phyloP scores from a whole-genome alignment of 257 asterid species.

The Cruciata laevipes region DNA sequence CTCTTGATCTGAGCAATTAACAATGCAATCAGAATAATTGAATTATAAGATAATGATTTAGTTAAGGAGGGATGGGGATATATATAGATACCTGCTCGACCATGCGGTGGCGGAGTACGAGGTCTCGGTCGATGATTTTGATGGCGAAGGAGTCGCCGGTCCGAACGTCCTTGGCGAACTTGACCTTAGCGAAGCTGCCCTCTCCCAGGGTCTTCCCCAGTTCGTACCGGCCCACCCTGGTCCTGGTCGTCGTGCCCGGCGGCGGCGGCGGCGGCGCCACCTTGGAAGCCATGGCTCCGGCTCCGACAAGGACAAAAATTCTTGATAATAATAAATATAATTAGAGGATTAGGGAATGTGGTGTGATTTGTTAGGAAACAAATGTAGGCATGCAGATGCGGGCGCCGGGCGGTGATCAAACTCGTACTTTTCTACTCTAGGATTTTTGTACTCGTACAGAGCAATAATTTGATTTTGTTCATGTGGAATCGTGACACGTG shows the following conservation, averaged over 20 bases:
- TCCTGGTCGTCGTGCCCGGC: conserved; percentile 21
- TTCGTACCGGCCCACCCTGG: conserved; percentile 66
- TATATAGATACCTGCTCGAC: conserved; percentile 65
- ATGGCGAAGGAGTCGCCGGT: conserved; percentile 62
- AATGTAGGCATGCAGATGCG: not conserved
- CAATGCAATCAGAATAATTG: not conserved
- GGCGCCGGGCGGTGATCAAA: not conserved
- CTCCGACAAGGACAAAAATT: too few relatives aligned
- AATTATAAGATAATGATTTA: not conserved
- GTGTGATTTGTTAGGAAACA: not conserved
- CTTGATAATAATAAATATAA: too few relatives aligned
- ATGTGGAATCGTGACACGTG: not conserved
- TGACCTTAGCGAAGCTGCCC: conserved; percentile 78
- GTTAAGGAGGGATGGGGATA: not conserved
- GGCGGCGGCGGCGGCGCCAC: not conserved
- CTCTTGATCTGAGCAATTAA: conserved; percentile 53
- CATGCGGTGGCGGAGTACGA: conserved; percentile 57
- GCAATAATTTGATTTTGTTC: too few relatives aligned
- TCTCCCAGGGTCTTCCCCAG: conserved; percentile 72
- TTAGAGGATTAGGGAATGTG: too few relatives aligned
- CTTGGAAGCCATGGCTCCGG: not conserved
- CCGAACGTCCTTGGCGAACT: conserved; percentile 40
- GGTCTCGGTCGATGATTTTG: conserved; percentile 65
- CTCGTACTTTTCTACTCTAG: not conserved
- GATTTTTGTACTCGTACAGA: too few relatives aligned